phyloP scores from a whole-genome alignment of 768 basidiomycete genomes.

The Collybiopsis confluens region DNA sequence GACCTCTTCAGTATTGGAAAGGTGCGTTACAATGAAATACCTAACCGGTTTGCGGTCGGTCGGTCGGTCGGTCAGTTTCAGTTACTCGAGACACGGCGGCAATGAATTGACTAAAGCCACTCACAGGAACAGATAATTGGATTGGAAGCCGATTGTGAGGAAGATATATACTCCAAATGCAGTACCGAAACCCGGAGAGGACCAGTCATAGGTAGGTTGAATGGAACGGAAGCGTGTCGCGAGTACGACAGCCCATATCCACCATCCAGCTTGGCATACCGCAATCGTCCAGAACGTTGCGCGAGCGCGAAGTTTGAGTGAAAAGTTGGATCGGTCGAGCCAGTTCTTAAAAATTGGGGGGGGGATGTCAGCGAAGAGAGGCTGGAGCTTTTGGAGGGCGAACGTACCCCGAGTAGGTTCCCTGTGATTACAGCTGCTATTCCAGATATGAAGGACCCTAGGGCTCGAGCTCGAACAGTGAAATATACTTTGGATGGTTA shows the following conservation, averaged over 20 bases:
- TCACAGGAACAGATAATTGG: conserved; percentile 6
- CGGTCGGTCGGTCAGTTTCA: no score
- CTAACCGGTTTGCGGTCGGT: no score
- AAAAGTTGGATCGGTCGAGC: conserved; percentile 2
- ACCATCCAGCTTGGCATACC: conserved; percentile 4
- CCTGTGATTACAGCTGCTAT: conserved; percentile 2
- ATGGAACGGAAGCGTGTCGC: conserved; percentile 4
- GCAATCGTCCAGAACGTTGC: conserved; percentile 3
- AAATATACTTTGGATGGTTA: neutral
- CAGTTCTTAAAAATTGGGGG: neutral
- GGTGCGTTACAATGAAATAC: neutral
- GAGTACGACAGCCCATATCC: conserved; percentile 6
- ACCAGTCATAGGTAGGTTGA: conserved; percentile 8
- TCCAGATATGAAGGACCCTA: conserved; percentile 10
- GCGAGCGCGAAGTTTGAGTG: conserved; percentile 6
- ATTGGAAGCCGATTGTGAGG: conserved; percentile 1
- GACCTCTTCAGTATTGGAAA: neutral
- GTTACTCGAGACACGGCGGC: no score
- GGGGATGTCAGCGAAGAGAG: no score
- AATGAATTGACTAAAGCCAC: neutral
- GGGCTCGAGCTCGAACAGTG: conserved; percentile 8
- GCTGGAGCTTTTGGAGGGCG: neutral
- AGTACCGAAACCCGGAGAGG: conserved; percentile 2
- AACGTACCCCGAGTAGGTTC: neutral
- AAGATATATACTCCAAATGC: conserved; percentile 4